A percentile compares a stretch with the other conserved stretches of the same genome.
Conservation (phyloP, 2,329 filamentous ascomycete species). For the Emericellopsis cladophorae region DNA sequence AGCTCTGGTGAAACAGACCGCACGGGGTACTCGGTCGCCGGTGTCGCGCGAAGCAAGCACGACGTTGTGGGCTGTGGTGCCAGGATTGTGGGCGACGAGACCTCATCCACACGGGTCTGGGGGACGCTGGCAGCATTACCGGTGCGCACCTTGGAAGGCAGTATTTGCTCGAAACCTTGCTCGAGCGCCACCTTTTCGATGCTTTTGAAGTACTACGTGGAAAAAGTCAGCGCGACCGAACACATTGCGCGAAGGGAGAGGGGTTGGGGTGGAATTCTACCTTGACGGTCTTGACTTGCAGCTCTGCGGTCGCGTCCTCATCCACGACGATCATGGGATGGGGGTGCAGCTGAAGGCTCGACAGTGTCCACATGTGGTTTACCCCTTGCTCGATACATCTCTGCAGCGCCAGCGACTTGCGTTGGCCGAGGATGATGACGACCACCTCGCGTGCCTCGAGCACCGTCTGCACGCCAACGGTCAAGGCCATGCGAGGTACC, state of each 20-base stretch:
- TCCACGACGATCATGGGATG: constrained; percentile 76
- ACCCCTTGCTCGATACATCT: constrained; percentile 71
- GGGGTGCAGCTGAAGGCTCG: constrained; percentile 66
- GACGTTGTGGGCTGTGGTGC: constrained; percentile 44
- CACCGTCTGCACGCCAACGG: constrained; percentile 74
- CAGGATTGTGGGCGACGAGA: constrained; percentile 30
- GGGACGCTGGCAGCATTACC: constrained; percentile 25
- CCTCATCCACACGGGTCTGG: constrained; percentile 27
- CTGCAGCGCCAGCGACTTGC: constrained; percentile 70
- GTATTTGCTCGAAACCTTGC: constrained; percentile 44
- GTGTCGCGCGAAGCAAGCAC: constrained; percentile 38
- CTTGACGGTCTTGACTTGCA: constrained; percentile 63
- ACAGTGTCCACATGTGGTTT: constrained; percentile 87
- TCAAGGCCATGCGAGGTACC: constrained; percentile 73
- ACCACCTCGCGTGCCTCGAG: constrained; percentile 73
- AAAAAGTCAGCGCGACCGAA: neutral
- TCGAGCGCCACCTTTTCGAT: constrained; percentile 51
- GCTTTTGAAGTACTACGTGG: constrained; percentile 51
- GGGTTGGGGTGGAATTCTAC: constrained; percentile 13
- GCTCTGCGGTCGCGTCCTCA: constrained; percentile 62
- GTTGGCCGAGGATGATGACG: constrained; percentile 68
- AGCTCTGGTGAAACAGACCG: constrained; percentile 46
- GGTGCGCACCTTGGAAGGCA: constrained; percentile 42
- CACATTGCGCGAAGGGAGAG: neutral
- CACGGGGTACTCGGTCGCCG: constrained; percentile 40